Base-by-base conservation (phyloP, 192 early-diverging fungal genomes). In the Coemansia sp. region DNA sequence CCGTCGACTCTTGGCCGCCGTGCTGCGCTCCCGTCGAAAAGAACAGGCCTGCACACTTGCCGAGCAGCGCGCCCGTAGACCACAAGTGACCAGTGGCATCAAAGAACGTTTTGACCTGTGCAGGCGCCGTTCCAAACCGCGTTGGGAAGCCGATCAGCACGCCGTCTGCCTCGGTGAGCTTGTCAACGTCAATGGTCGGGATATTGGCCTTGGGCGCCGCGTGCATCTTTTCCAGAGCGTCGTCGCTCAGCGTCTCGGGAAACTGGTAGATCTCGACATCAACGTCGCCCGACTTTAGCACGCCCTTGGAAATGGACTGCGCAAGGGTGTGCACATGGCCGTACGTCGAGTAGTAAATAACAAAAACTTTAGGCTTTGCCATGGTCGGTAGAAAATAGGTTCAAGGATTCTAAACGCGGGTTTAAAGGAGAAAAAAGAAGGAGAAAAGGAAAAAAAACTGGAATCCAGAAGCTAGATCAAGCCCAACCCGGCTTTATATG, bases 271-370 rank as follows among this genome's bases (percentile, higher is more conserved):
- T 43, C 55, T 63, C 75, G 31, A 70, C 82, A 14, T 83, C 77
- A 32, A 62, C 76, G 22, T 41, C 15, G 25, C 58, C 62, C 31
- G 51, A 39, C 25, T 69, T 76, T 31, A 83, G 60, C 14, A 84
- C 39, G 8, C 90, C 88, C 54, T 83, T 78, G 39, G 76, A 57
- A 8, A 89, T 50, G 6, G 62, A 50, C 27, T 80, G 63, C 19
- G 86, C 84, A 10, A 92, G 49, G 5, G 66, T 79, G 44, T 83
- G 79, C 50, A 88, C 73, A 77, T 92, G 90, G 40, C 83, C 82
- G 63, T 83, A 84, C 3, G 64, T 61, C 15, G 83, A 82, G 75
- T 88, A 82, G 49, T 81, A 81, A 15, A 86, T 73, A 36, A 88
- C 82, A 74, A 78, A 82, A 32, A 88, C 60, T 32, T 62, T 64